phyloP scores from a whole-genome alignment of 441 rosid species.

The Macaranga tanarius region DNA sequence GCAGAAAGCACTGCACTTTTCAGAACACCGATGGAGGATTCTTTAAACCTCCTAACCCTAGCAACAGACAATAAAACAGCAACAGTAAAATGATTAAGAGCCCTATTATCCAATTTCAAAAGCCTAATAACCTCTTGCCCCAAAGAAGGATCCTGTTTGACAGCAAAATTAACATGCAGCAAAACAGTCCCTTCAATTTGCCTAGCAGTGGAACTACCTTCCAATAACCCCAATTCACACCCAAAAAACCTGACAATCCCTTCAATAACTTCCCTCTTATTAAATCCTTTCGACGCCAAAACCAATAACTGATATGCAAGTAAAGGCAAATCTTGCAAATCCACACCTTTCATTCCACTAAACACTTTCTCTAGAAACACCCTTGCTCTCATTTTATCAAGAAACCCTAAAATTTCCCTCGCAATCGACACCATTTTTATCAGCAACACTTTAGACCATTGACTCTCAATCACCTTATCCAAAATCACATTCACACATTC shows the following conservation, averaged over 20 bases:
- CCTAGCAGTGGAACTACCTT: conserved; percentile 49
- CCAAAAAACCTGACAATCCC: conserved; percentile 70
- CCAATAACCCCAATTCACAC: conserved; percentile 39
- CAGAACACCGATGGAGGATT: conserved; percentile 47
- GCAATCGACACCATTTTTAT: conserved; percentile 59
- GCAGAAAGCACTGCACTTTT: conserved; percentile 58
- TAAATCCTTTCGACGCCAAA: conserved; percentile 71
- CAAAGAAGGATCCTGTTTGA: conserved; percentile 86
- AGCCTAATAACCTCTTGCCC: conserved; percentile 69
- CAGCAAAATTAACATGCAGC: conserved; percentile 84
- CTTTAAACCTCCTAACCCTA: conserved; percentile 63
- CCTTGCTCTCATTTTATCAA: conserved; percentile 49
- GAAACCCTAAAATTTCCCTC: conserved; percentile 46
- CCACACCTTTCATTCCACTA: conserved; percentile 51
- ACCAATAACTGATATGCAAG: conserved; percentile 69
- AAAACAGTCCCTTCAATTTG: conserved; percentile 80
- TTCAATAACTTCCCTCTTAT: conserved; percentile 63
- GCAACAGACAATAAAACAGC: conserved; percentile 73
- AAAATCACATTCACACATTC: conserved; percentile 40
- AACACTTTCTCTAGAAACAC: conserved; percentile 70
- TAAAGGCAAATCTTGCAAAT: conserved; percentile 72
- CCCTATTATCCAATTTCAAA: conserved; percentile 50
- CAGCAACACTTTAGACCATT: conserved; percentile 60
- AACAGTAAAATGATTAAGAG: conserved; percentile 63
- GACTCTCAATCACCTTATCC: conserved; percentile 45